Conservation (phyloP, 352 stramenopile genomes). For the Phytophthora citricola region DNA sequence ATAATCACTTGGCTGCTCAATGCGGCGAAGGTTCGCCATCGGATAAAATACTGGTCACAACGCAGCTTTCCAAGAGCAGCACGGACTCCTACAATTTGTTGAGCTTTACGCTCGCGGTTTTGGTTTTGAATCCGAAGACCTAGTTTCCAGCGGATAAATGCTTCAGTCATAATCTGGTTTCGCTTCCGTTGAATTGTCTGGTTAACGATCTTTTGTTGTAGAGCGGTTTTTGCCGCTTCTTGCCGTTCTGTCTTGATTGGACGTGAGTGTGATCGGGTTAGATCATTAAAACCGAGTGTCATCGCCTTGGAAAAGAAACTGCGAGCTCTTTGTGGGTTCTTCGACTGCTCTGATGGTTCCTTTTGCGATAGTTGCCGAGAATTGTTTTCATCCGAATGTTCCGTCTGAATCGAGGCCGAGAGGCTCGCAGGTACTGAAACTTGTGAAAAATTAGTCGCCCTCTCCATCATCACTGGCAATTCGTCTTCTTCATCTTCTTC, state of each 20-base stretch:
- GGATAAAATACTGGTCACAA: conserved; percentile 43
- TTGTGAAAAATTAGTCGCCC: not conserved
- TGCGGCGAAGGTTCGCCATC: conserved; percentile 40
- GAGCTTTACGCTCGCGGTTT: conserved; percentile 37
- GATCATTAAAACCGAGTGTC: conserved; percentile 16
- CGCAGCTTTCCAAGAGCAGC: conserved; percentile 34
- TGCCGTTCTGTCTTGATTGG: conserved; percentile 17
- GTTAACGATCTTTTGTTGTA: conserved; percentile 73
- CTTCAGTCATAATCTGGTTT: conserved; percentile 46
- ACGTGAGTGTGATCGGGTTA: conserved; percentile 23
- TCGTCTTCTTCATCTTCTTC: conserved; percentile 48
- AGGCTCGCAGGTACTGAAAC: not conserved
- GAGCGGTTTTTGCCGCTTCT: conserved; percentile 29
- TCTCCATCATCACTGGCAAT: conserved; percentile 67
- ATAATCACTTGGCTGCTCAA: conserved; percentile 40
- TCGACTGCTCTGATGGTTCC: conserved; percentile 1
- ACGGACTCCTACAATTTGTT: conserved; percentile 33
- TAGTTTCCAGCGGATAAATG: conserved; percentile 60
- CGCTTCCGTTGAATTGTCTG: conserved; percentile 51
- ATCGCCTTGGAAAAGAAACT: conserved; percentile 27
- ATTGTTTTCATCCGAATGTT: conserved; percentile 21
- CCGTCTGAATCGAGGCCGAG: conserved; percentile 30
- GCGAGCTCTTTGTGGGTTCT: conserved; percentile 5
- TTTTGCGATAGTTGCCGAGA: conserved; percentile 2
- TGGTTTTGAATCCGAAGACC: conserved; percentile 63